These are phyloP conservation scores for Aspergillus nanangensis DNA, from an alignment of 495 filamentous ascomycete genomes.

Conservation along the genomic window DNA sequence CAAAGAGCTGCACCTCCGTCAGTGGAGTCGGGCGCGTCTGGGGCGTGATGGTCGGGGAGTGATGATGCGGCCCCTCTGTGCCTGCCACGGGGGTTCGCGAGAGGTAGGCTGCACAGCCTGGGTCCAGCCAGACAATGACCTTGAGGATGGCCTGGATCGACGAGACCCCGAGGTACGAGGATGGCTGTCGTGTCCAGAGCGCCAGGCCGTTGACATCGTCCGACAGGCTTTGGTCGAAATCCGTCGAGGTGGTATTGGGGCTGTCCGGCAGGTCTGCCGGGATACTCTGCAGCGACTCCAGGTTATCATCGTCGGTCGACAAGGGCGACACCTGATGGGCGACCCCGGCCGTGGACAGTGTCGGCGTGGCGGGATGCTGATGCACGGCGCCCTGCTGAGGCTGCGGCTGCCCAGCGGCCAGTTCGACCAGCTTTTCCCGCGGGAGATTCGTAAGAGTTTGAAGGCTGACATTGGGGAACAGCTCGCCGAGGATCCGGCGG, in stretches of 20 bases:
- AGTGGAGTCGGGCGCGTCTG: neutral
- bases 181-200: constrained; percentile 41
- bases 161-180: constrained; percentile 61
- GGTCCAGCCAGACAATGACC: constrained; percentile 26
- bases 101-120: neutral
- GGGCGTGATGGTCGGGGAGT: neutral
- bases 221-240: constrained; percentile 15
- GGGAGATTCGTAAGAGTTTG: constrained; percentile 18
- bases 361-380: neutral
- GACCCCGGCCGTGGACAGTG: constrained; percentile 3
- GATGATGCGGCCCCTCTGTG: no score
- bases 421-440: constrained; percentile 10
- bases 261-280: constrained; percentile 9
- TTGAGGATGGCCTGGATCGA: constrained; percentile 45
- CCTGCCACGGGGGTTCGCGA: no score
- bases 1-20: constrained; percentile 40
- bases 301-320: constrained; percentile 9
- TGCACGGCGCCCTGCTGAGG: neutral
- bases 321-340: constrained; percentile 7
- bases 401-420: constrained; percentile 3
- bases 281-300: constrained; percentile 18
- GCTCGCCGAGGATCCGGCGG: constrained; percentile 7
- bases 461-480: constrained; percentile 14
- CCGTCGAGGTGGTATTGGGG: neutral
- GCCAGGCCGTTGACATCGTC: constrained; percentile 72